Conservation (phyloP, 768 basidiomycete genomes). For the Xanthoconium purpureum region DNA sequence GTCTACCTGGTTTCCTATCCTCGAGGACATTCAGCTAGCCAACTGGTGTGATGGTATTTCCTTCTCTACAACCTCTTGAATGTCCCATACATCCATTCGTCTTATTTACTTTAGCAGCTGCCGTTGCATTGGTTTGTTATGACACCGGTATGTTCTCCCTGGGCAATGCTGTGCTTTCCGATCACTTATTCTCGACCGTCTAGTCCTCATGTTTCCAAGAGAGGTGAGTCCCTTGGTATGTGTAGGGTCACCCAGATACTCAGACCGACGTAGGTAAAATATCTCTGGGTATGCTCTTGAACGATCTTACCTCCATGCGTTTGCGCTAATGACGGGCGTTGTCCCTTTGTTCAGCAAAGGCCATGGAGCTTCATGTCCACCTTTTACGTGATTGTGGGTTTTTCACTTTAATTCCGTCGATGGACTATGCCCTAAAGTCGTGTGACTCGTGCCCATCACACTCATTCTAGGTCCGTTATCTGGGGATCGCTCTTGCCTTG, state of each 20-base stretch:
- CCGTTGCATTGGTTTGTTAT: conserved; percentile 16
- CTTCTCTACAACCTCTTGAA: not conserved
- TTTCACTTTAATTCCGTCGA: not conserved
- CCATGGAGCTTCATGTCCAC: conserved; percentile 14
- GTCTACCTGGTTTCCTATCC: conserved; percentile 1
- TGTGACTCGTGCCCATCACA: no score
- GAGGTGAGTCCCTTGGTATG: conserved; percentile 9
- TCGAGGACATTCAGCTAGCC: conserved; percentile 13
- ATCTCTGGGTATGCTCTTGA: conserved; percentile 18
- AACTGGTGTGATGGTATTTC: conserved; percentile 16
- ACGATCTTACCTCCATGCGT: not conserved
- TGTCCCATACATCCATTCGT: not conserved
- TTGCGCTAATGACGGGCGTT: not conserved
- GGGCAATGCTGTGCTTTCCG: not conserved
- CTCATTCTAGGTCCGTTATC: conserved; percentile 13
- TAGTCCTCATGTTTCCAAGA: conserved; percentile 20
- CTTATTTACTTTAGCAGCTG: conserved; percentile 7
- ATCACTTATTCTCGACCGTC: not conserved
- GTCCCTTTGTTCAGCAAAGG: conserved; percentile 1
- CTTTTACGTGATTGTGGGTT: conserved; percentile 16
- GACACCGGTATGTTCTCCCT: conserved; percentile 4
- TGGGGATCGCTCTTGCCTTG: conserved; percentile 18
- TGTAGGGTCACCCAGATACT: not conserved
- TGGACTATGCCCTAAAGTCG: not conserved
- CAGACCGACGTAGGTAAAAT: conserved; percentile 10